Base-by-base conservation (phyloP, 495 filamentous ascomycete species). In the Penicillium flavigenum region DNA sequence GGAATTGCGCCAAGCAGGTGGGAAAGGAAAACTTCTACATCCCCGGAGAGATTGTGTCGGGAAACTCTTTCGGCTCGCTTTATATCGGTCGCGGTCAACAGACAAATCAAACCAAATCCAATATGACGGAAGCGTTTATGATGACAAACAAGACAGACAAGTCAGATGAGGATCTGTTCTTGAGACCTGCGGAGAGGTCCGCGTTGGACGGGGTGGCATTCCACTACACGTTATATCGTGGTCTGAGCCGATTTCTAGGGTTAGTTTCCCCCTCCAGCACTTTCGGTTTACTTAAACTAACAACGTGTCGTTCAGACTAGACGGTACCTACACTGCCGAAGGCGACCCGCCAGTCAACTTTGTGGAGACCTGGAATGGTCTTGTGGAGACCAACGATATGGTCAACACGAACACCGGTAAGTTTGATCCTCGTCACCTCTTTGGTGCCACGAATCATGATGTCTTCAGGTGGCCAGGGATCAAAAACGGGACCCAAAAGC, bases 401-500 rank as follows among this genome's bases (percentile, higher is more conserved):
- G 58, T 72, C 46, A 81, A 81, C 57, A 65, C 75, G 1, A 76
- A 78, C 62, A 81, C 74, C 19, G 78, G 78, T 19, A 52, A 72
- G 43, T 81, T 79, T 47, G 78, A 81, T 54, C 78, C 78, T 4
- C 66, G 77, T 16, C 77, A 81, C 57, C 69, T 79, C 60, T 81
- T 71, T 62, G 79, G 79, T 17, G 61, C 66, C 16, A 74, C 77
- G 26, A 81, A 81, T 58, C 79, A 81, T 55, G 79, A 81, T 62
- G 76, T 80, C 20, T 77, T 81, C 58, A 67, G 76, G 8, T 81
- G 78, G 79, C 79, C 79, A 14, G 73, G 74, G 14, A 70, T 81
- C 24, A 62, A 62, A n/a, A 74, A 80, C 53, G 79, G 79, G 20
- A 79, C 76, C 16, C 63, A 79, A 38, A 74, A 72, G 41, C 69